These are phyloP conservation scores for Hymenoscyphus linearis DNA, from an alignment of 2,329 filamentous ascomycete genomes.

Conservation along the genomic window DNA sequence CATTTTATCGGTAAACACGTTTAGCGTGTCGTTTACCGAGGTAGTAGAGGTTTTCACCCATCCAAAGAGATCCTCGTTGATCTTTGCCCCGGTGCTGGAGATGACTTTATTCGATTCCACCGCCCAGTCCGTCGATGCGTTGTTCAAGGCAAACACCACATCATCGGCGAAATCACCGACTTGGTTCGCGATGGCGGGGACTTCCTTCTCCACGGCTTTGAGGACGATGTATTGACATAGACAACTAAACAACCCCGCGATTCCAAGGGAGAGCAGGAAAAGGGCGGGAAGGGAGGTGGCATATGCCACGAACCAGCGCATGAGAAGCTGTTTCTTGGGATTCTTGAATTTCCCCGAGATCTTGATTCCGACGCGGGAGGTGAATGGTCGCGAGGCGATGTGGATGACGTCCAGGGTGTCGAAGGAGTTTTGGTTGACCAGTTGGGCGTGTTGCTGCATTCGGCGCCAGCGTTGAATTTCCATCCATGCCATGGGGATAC, in stretches of 20 bases:
- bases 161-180: conserved; percentile 61
- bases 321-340: conserved; percentile 58
- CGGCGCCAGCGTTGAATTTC: conserved; percentile 74
- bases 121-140: conserved; percentile 61
- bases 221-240: conserved; percentile 64
- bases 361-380: conserved; percentile 66
- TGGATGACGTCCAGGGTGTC: conserved; percentile 88
- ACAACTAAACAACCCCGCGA: conserved; percentile 62
- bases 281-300: conserved; percentile 61
- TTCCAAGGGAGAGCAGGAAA: conserved; percentile 61
- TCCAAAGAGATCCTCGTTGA: conserved; percentile 81
- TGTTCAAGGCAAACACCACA: conserved; percentile 56
- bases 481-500: conserved; percentile 72
- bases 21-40: conserved; percentile 81
- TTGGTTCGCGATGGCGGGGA: conserved; percentile 58
- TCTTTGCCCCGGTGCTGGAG: conserved; percentile 54
- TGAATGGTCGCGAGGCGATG: conserved; percentile 75
- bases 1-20: conserved; percentile 74
- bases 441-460: conserved; percentile 63
- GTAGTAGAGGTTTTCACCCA: conserved; percentile 81
- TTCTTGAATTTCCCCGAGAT: conserved; percentile 59
- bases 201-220: conserved; percentile 55
- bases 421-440: conserved; percentile 60
- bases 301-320: conserved; percentile 61
- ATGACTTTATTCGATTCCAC: conserved; percentile 57